These are phyloP conservation scores for Lecanosticta acicola DNA, from an alignment of 2,329 filamentous ascomycete species.

Conservation along the genomic window DNA sequence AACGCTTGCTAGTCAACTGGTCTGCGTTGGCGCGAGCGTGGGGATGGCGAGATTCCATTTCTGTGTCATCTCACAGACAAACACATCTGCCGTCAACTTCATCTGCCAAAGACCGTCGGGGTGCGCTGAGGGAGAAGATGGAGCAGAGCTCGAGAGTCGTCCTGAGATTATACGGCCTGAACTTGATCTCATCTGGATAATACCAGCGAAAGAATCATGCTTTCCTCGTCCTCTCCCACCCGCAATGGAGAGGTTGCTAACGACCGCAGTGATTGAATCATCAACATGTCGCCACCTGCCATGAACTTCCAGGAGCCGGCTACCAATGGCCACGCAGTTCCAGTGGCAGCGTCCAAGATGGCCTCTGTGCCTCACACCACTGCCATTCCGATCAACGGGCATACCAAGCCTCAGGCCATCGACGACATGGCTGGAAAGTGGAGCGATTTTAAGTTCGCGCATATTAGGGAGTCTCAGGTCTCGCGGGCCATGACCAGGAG, in stretches of 20 bases:
- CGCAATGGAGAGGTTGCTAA: conserved; percentile 32
- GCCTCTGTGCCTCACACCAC: conserved; percentile 36
- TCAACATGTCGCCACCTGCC: conserved; percentile 73
- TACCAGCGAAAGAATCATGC: conserved; percentile 99
- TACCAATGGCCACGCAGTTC: conserved; percentile 35
- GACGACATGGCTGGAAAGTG: conserved; percentile 68
- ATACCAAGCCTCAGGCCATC: conserved; percentile 47
- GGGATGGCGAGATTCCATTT: background rate
- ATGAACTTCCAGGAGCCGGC: conserved; percentile 50
- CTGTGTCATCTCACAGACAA: background rate
- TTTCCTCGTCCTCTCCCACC: conserved; percentile 45
- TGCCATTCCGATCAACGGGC: conserved; percentile 33
- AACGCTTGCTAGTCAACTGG: background rate
- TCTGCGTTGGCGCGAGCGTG: background rate
- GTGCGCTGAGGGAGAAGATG: conserved; percentile 16
- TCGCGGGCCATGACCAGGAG: conserved; percentile 85
- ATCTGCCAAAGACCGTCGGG: background rate
- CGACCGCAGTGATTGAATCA: conserved; percentile 36
- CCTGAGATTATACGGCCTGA: conserved; percentile 89
- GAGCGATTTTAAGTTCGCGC: conserved; percentile 74
- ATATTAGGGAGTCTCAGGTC: conserved; percentile 87
- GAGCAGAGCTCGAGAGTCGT: conserved; percentile 31
- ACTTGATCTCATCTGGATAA: conserved; percentile 93
- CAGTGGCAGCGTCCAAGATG: conserved; percentile 47
- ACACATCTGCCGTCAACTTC: background rate